Evolutionary conservation across 768 basidiomycete genomes (phyloP), one percentile per base, ranked within the genome.

Genomic region (Suillus lakei): DNA sequence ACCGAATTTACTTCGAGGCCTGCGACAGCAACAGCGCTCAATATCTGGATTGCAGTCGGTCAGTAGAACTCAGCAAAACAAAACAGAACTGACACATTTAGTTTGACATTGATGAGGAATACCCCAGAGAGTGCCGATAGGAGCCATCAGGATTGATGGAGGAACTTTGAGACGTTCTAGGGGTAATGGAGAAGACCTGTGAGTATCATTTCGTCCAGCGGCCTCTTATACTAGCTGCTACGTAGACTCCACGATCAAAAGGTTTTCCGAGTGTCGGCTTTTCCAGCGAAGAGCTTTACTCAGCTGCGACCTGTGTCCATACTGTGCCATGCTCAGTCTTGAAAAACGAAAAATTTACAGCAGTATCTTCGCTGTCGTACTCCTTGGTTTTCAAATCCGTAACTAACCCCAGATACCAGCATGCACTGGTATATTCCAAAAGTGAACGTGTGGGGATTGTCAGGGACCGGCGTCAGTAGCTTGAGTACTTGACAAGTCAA

Each of bases 81-180:
- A 9, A 28, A 26, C 7, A 8, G 15, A 18, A 76, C 76, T 10
- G 65, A 76, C 74, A 46, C 66, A 60, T 71, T 69, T 76, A 32
- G 69, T 68, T 65, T 76, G 74, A 51, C 71, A 75, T 16, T 76
- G 76, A 15, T 53, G 38, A 32, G 59, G 13, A 46, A 64, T 23
- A 48, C 76, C 72, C 72, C 74, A 73, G 28, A 75, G 64, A 41
- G 69, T 73, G 44, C 75, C 74, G 36, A 73, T 58, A 36, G 71
- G 69, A 62, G 71, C 58, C 71, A 76, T 77, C 15, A n/a, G n/a
- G 36, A n/a, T 36, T 16, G 54, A 36, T 23, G 36, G n/a, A 56
- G 23, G n/a, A 23, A 15, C 18, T 56, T 13, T 21, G 12, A 34
- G 34, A 56, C 6, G 13, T 56, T 36, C 6, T 8, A 23, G 34